Evolutionary conservation across 176 grass and related monocot genomes (phyloP), one percentile per base, ranked within the genome.

Genomic region (Melocanna baccifera): DNA sequence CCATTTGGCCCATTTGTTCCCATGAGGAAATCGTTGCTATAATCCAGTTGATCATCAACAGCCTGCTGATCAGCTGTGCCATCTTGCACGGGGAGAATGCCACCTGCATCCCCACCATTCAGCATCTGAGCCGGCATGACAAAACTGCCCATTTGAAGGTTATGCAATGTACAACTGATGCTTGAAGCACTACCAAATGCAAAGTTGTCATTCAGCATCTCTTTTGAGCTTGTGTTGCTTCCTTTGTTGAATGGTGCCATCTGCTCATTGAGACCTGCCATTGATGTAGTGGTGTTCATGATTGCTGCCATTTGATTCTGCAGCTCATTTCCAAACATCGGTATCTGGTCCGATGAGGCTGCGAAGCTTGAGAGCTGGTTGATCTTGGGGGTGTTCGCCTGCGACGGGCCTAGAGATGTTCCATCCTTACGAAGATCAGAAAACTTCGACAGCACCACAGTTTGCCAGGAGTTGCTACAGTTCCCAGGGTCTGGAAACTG

Each of bases 91-190:
- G 32, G 39, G 25, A 56, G 45, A 76, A 39, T 78, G 55, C 36
- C 36, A 85, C 43, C 9, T 71, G 19, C 45, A 80, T 14, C 63
- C 36, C 13, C 40, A 50, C 13, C 23, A 71, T 74, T 62, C 9
- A 40, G 22, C 74, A 67, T 62, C 67, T 67, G 75, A 71, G 14
- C 36, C 2, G 6, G 47, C 23, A 39, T 18, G 19, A 13, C 13
- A 72, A 36, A 42, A 61, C 57, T 19, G 19, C 22, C 73, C 20
- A 42, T 46, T 4, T 47, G 69, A 76, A 78, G 29, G 81, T 78
- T 29, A 12, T 82, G 29, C 11, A 83, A 32, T 59, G 39, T 50
- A 46, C 55, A 86, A 28, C 10, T 79, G 55, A 47, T 84, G 68
- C 12, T 57, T 42, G 73, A 80, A 52, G 55, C 28, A 70, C 53